Percentiles rank a stretch among this genome's conserved stretches.
phyloP scores from a whole-genome alignment of 1,139 yeast genomes.

The Pichia inconspicua region DNA sequence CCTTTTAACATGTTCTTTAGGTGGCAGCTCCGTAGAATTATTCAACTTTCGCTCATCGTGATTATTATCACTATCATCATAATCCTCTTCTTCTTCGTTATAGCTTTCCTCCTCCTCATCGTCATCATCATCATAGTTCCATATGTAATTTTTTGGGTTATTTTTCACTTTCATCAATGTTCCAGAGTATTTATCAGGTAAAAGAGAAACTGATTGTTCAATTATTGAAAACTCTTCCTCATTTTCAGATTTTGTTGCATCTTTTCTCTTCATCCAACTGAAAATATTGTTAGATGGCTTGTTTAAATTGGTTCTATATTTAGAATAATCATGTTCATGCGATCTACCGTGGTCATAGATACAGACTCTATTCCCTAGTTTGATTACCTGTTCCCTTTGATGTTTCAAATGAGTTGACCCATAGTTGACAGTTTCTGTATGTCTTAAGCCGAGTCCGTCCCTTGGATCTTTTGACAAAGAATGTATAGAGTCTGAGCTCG shows the following conservation, averaged over 20 bases:
- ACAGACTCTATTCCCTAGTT: conserved; percentile 24
- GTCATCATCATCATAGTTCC: conserved; percentile 31
- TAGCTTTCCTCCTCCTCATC: conserved; percentile 28
- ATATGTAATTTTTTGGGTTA: conserved; percentile 31
- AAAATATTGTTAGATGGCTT: conserved; percentile 24
- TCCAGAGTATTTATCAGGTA: conserved; percentile 31
- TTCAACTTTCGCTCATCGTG: conserved; percentile 1
- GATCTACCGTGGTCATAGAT: conserved; percentile 28
- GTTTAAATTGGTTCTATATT: conserved; percentile 28
- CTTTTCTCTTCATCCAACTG: conserved; percentile 28
- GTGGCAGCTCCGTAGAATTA: conserved; percentile 21
- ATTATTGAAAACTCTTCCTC: conserved; percentile 23
- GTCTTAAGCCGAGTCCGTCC: conserved; percentile 15
- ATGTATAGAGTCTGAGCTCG: background rate
- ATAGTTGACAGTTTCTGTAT: conserved; percentile 47
- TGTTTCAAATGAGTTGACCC: conserved; percentile 59
- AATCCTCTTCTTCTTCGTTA: conserved; percentile 14
- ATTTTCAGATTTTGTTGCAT: conserved; percentile 17
- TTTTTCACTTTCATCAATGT: conserved; percentile 30
- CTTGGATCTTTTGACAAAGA: conserved; percentile 1
- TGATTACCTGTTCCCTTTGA: conserved; percentile 20
- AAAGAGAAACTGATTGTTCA: conserved; percentile 30
- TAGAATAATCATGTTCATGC: conserved; percentile 32
- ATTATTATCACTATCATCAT: conserved; percentile 18
- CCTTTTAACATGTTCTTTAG: conserved; percentile 7